Base-by-base conservation (phyloP, 2,329 filamentous ascomycete species). In the Cladosporium sp. region DNA sequence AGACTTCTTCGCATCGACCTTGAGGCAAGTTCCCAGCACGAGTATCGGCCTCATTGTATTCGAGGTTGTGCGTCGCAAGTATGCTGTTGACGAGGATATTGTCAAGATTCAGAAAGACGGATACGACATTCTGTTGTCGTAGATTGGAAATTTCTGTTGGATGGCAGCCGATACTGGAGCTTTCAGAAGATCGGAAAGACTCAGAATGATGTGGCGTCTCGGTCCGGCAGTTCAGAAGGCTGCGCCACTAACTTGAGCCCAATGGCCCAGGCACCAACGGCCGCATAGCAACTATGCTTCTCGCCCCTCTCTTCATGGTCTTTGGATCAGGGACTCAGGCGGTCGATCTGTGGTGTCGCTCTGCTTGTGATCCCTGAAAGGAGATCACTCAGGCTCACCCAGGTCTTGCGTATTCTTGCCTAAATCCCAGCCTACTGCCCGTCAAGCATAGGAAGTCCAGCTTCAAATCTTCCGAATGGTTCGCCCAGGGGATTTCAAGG, bases 41-140 rank as follows among this genome's bases (percentile, higher is more conserved):
- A 90, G 88, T 66, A 90, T 90, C 0, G 91, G 90, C 0, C 75
- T 93, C 66, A 91, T 93, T 70, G 91, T 92, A 23, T 93, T 93
- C 74, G 91, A 93, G 78, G 74, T 93, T 53, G 87, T 92, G 43
- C 81, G 91, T 65, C 82, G 90, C 39, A 91, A 91, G 77, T 93
- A 92, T 70, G 88, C 88, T 1, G 81, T 85, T 65, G 83, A 84
- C 1, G 82, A 82, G 21, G 88, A 89, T 58, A 84, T 84, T 71
- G 87, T 88, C 68, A 83, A 83, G 70, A 91, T 91, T 62, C 85
- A 83, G 58, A 86, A 86, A 74, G 89, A 90, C 68, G 88, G 89
- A 1, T 91, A 91, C 70, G 88, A 91, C 71, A 91, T 93, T 71
- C 72, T 91, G 68, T 79, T 92, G 65, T 78, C 79, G 34, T 85